These are phyloP conservation scores for Colletotrichum caudatum DNA, from an alignment of 2,329 filamentous ascomycete genomes.

Conservation along the genomic window DNA sequence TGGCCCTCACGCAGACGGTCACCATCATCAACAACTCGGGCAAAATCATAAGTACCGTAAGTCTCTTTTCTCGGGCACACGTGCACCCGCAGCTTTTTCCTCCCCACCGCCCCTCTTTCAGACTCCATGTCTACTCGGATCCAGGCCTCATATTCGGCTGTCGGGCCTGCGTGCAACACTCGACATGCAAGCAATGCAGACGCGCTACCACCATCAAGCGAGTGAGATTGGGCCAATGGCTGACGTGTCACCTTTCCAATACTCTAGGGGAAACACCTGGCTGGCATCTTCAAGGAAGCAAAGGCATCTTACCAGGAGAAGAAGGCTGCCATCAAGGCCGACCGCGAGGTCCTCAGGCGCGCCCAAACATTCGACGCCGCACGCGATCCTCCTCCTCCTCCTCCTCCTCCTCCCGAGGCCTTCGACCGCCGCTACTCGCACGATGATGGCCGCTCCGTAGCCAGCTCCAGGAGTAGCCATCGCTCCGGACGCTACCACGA, in stretches of 20 bases:
- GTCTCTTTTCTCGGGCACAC: conserved; percentile 47
- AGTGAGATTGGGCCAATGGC: conserved; percentile 15
- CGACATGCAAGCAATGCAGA: conserved; percentile 27
- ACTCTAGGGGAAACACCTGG: conserved; percentile 84
- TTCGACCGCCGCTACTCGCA: conserved; percentile 48
- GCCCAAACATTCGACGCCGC: conserved; percentile 67
- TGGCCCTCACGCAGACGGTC: conserved; percentile 75
- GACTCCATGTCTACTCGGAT: conserved; percentile 19
- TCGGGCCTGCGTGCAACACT: conserved; percentile 16
- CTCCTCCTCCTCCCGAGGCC: conserved; percentile 38
- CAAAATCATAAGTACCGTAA: conserved; percentile 89
- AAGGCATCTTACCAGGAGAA: conserved; percentile 88
- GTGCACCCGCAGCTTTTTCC: conserved; percentile 24
- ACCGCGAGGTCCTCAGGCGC: conserved; percentile 67
- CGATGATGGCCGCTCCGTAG: conserved; percentile 51
- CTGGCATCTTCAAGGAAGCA: conserved; percentile 92
- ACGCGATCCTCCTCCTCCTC: conserved; percentile 43
- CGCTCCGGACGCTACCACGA: conserved; percentile 51
- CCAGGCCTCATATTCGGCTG: conserved; percentile 10
- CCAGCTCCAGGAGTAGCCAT: conserved; percentile 59
- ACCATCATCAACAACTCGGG: conserved; percentile 92
- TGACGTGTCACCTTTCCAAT: conserved; percentile 28
- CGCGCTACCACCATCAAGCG: conserved; percentile 19
- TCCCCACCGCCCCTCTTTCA: conserved; percentile 35
- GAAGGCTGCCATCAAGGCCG: conserved; percentile 82